Evolutionary conservation across 495 filamentous ascomycete species (phyloP).

Genomic region (Penicillium cosmopolitanum): DNA sequence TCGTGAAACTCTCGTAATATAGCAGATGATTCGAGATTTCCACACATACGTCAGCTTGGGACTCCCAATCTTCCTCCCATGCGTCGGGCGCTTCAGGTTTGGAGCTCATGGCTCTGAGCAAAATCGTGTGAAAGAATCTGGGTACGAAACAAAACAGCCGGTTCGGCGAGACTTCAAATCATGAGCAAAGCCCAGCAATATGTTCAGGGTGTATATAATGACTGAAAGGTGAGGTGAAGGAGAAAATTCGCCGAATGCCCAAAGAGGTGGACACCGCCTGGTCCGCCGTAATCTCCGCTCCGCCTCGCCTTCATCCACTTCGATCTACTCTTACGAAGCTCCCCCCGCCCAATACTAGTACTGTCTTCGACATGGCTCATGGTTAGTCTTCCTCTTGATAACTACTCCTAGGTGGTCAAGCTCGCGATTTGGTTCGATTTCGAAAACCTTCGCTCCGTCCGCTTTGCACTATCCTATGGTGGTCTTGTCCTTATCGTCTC

Average conservation of each 20-base stretch:
- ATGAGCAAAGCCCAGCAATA: slow-evolving; percentile 11
- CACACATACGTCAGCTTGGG: slow-evolving; percentile 67
- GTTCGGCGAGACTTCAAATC: slow-evolving; percentile 1
- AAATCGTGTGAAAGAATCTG: slow-evolving; percentile 4
- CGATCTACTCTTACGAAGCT: slow-evolving; percentile 1
- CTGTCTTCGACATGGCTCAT: slow-evolving; percentile 22
- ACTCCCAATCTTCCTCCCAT: slow-evolving; percentile 93
- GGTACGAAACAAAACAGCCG: neutral
- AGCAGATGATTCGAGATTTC: neutral
- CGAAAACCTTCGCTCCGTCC: neutral
- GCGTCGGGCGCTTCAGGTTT: slow-evolving; percentile 67
- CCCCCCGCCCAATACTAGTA: neutral
- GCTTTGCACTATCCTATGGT: slow-evolving; percentile 4
- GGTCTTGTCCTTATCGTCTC: neutral
- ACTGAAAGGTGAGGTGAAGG: slow-evolving; percentile 19
- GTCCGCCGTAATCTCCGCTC: slow-evolving; percentile 25
- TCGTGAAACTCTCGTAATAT: neutral
- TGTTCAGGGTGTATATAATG: slow-evolving; percentile 20
- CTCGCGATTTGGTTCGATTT: neutral
- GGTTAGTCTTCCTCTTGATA: slow-evolving; percentile 18
- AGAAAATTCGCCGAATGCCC: slow-evolving; percentile 30
- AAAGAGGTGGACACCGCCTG: slow-evolving; percentile 32
- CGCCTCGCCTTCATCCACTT: slow-evolving; percentile 6
- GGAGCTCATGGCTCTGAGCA: slow-evolving; percentile 53
- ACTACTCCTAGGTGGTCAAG: neutral